Evolutionary conservation across 179 eudicot species (phyloP), one percentile per base, ranked within the genome.

Genomic region (Spinacia oleracea): DNA sequence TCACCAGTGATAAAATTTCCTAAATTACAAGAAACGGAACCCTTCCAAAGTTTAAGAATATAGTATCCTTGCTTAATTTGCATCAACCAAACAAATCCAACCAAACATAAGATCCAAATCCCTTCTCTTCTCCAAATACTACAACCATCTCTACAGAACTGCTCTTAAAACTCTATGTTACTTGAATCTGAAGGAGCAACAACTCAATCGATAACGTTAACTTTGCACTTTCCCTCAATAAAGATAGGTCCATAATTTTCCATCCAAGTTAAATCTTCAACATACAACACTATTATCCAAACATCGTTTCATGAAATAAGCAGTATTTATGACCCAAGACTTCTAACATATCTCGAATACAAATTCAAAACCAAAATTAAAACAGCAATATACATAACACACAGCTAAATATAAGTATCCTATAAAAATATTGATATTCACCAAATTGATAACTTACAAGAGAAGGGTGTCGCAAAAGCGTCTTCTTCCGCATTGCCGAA

Each of bases 401-500:
- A 46, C 1, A 42, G 32, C 35, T 43, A 32, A 48, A 25, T 2
- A 31, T 43, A 32, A 48, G 16, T 2, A 31, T 2, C 23, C 6
- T 14, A 34, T 16, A 50, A 70, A 2, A 45, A 70, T 40, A 48
- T 2, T 0, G 8, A 55, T 43, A 45, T 31, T 38, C 16, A 15
- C 20, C 9, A 65, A 10, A 25, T 29, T 3, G 27, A 15, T 5
- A 11, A 79, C 86, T 88, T 84, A 91, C 97, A 84, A 91, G 87
- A 79, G 94, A 90, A 21, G 89, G 84, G 69, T 90, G 91, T 25
- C 94, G 90, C 78, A 87, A 82, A 62, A 92, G 89, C 21, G 89
- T 79, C 85, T 84, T 87, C 80, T 82, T 80, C 72, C 81, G 72
- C 23, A 81, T 74, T 7, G 85, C 51, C 32, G 84, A 73, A 42